Evolutionary conservation across 1,284 basidiomycete genomes (phyloP).

Genomic region (Rhodotorula sp.): DNA sequence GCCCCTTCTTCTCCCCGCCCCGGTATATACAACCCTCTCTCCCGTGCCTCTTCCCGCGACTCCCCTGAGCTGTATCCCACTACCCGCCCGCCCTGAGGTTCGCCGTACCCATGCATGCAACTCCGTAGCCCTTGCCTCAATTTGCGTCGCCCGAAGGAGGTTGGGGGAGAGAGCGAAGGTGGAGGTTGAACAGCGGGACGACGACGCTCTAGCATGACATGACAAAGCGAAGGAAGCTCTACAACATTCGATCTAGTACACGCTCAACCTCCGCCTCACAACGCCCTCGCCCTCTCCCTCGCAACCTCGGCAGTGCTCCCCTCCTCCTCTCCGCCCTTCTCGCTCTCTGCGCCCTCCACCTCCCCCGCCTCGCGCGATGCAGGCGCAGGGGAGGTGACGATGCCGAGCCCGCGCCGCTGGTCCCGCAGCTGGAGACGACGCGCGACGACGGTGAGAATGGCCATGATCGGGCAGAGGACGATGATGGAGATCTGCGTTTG

Average conservation of each 20-base stretch:
- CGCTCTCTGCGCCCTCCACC: not conserved
- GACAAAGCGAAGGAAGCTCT: not conserved
- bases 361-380: not conserved
- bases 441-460: not conserved
- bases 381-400: not conserved
- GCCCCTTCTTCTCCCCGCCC: not conserved
- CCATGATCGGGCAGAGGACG: slow-evolving; percentile 25
- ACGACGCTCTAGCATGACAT: no score
- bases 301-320: no score
- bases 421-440: slow-evolving; percentile 20
- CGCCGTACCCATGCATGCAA: not conserved
- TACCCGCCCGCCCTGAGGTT: not conserved
- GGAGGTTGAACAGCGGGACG: no score
- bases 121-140: not conserved
- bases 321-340: not conserved
- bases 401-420: not conserved
- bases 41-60: not conserved
- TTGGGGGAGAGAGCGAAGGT: no score
- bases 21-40: not conserved
- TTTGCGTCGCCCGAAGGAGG: no score
- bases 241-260: not conserved
- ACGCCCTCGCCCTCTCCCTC: not conserved
- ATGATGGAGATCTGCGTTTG: slow-evolving; percentile 34
- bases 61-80: not conserved
- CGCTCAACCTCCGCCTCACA: not conserved